phyloP scores from a whole-genome alignment of 106 monocot genomes.

The Dendrobium nobile region DNA sequence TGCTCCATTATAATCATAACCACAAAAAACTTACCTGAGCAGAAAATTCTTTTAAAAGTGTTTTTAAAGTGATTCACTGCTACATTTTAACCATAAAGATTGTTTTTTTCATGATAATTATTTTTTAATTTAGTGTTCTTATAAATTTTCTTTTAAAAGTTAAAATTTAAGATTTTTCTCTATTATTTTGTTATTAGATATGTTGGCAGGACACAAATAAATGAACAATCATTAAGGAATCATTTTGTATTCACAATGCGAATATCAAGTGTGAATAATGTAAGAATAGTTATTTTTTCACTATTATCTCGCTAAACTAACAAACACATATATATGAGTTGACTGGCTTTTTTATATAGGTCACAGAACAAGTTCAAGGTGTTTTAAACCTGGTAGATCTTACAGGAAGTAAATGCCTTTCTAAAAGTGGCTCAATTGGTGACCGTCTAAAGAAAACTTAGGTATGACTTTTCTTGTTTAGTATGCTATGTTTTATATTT shows the following conservation, averaged over 20 bases:
- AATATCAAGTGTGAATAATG: slow-evolving; percentile 79
- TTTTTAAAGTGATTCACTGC: too few species aligned
- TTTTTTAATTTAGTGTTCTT: not conserved
- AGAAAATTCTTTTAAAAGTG: too few species aligned
- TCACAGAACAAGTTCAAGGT: slow-evolving; percentile 84
- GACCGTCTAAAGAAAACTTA: slow-evolving; percentile 92
- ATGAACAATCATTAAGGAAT: slow-evolving; percentile 87
- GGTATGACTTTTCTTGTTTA: slow-evolving; percentile 18
- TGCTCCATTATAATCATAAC: too few species aligned
- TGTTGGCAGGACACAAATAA: slow-evolving; percentile 85
- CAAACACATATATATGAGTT: not conserved
- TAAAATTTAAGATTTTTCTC: not conserved
- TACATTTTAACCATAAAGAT: too few species aligned
- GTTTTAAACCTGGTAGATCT: slow-evolving; percentile 87
- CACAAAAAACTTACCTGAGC: too few species aligned
- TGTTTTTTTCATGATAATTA: too few species aligned
- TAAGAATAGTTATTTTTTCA: not conserved
- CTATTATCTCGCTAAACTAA: not conserved
- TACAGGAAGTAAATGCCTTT: slow-evolving; percentile 84
- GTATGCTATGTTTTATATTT: not conserved
- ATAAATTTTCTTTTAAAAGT: not conserved
- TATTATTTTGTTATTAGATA: slow-evolving; percentile 36
- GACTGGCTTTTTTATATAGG: slow-evolving; percentile 15
- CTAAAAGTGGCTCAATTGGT: slow-evolving; percentile 81
- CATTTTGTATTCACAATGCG: slow-evolving; percentile 91